These are phyloP conservation scores for Lyophyllum semitale DNA, from an alignment of 768 basidiomycete genomes.

Conservation along the genomic window DNA sequence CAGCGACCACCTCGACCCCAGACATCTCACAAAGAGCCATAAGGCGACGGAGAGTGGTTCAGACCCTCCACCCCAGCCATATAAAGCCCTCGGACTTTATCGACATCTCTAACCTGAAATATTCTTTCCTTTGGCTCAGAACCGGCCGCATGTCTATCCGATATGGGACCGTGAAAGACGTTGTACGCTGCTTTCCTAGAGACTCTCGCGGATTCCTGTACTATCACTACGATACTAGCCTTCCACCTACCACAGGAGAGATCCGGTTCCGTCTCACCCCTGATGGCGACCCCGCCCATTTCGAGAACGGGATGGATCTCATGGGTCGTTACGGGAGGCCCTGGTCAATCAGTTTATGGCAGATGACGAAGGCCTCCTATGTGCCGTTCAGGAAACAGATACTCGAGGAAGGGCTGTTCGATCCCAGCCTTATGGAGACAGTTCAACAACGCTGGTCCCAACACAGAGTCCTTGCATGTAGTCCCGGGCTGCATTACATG, in stretches of 20 bases:
- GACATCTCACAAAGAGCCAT: too few species aligned
- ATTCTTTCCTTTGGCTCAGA: too few species aligned
- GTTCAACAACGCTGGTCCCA: not conserved
- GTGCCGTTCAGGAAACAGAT: not conserved
- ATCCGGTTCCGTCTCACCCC: constrained; percentile 21
- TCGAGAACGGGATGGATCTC: not conserved
- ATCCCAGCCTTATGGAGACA: not conserved
- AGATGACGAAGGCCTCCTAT: not conserved
- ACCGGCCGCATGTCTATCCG: too few species aligned
- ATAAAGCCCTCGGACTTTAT: too few species aligned
- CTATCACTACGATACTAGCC: constrained; percentile 6
- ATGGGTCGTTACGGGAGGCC: not conserved
- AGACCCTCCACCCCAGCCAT: too few species aligned
- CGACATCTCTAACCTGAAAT: too few species aligned
- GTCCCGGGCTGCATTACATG: not conserved
- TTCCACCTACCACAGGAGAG: constrained; percentile 7
- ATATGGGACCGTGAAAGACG: too few species aligned
- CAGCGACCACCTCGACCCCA: too few species aligned
- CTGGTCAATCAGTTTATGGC: not conserved
- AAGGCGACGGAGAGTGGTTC: too few species aligned
- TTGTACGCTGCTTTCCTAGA: not conserved
- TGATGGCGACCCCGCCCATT: not conserved
- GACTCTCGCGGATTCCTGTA: constrained; percentile 20
- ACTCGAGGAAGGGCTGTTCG: not conserved
- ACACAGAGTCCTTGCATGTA: not conserved